Base-by-base conservation (phyloP, 352 stramenopile species). In the Thalassiosira livingstoniorum region DNA sequence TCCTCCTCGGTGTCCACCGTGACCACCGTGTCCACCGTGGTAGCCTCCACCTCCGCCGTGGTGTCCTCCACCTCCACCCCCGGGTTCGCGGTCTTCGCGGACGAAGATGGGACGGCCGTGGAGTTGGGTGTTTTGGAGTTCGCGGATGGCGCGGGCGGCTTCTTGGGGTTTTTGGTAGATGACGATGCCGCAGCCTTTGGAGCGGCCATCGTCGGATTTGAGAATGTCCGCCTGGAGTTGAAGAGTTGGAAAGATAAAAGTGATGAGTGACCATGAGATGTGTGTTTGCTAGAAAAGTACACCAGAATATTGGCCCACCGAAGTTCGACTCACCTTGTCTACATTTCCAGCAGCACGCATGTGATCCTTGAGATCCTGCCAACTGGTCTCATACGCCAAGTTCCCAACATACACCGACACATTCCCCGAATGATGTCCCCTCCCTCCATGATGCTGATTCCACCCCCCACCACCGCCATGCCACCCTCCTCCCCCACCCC, bases 81-180 rank as follows among this genome's bases (percentile, higher is more conserved):
- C 60, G 62, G 80, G 75, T 58, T 97, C 95, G 10, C 96, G 92
- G 85, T 99, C 96, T 82, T 98, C 96, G 21, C 97, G 95, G 25
- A 98, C 92, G 67, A 97, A 97, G 67, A 99, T 98, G 75, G 93
- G 95, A 51, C 96, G 91, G 23, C 96, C 96, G 31, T 97, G 90
- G 10, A 99, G 82, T 73, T 97, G 92, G 1, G 94, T 94, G 80
- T 98, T 95, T 86, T 98, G 96, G 2, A 99, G 90, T 84, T 95
- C 92, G n/a, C 87, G 86, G 77, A 99, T 99, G 11, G 97, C 97
- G 23, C 87, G 85, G 0, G 86, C 75, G 10, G 97, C 97, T 53
- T 98, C 96, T 35, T 97, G 75, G 2, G 90, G 73, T 27, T 82
- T 87, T 70, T 94, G 86, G 63, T 92, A 96, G 21, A 90, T 75